phyloP scores from a whole-genome alignment of 768 basidiomycete species.

The Gymnopilus junonius region DNA sequence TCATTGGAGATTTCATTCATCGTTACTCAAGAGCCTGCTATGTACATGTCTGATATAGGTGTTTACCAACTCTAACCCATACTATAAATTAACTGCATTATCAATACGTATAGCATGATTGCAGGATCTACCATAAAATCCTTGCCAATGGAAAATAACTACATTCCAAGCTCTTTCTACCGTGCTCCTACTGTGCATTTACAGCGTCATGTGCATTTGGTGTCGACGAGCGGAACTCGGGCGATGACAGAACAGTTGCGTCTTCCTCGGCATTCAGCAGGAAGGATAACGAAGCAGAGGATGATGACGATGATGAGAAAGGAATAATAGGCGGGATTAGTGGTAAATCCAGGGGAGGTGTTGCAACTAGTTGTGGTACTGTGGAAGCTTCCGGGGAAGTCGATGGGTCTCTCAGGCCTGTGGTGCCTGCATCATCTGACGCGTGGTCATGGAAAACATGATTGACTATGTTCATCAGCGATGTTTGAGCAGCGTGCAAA shows the following conservation, averaged over 20 bases:
- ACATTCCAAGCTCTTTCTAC: neutral
- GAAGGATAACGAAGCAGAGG: constrained; percentile 28
- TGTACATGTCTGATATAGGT: neutral
- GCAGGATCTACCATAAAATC: neutral
- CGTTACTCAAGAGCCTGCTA: neutral
- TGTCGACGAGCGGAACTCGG: constrained; percentile 13
- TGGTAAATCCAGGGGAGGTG: neutral
- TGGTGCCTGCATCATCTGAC: constrained; percentile 1
- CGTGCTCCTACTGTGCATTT: neutral
- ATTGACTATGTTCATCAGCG: constrained; percentile 37
- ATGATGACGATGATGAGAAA: constrained; percentile 17
- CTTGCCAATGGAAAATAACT: neutral
- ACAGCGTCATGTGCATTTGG: constrained; percentile 4
- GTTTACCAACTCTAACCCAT: neutral
- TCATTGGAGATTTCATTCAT: neutral
- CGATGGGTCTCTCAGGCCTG: neutral
- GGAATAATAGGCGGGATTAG: neutral
- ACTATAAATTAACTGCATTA: constrained; percentile 16
- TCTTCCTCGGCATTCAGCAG: constrained; percentile 29
- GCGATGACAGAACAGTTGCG: constrained; percentile 9
- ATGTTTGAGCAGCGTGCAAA: neutral
- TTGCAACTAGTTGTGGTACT: neutral
- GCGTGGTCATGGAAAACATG: constrained; percentile 38
- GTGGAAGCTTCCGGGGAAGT: neutral
- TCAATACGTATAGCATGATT: constrained; percentile 8